Evolutionary conservation across 75 land plant genomes (phyloP), one percentile per base, ranked within the genome.

Genomic region (Selaginella moellendorffii): DNA sequence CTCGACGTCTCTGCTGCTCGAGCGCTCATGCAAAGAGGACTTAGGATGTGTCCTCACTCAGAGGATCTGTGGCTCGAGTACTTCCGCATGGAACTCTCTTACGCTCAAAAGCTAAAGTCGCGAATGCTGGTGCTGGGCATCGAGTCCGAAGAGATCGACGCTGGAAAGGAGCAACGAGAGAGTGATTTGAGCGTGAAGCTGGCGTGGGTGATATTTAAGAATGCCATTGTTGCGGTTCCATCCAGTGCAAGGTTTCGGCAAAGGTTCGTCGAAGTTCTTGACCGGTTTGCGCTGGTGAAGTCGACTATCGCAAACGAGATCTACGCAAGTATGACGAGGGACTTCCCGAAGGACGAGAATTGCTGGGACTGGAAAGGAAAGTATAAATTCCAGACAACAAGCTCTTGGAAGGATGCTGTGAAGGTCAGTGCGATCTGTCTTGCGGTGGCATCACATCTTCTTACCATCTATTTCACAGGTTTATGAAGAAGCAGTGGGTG

Each of bases 351-450:
- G 20, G 76, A 86, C 29, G 91, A 80, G 58, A 54, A 69, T 22
- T 90, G 79, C 69, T 93, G 96, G 96, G 85, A 90, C 63, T 89
- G 96, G 96, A 76, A 76, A 28, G 98, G 87, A 61, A 81, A 80
- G 75, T 67, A 70, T 27, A 73, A 74, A 14, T 5, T 52, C n/a
- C n/a, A 46, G 53, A 51, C 12, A 24, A 65, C 54, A 22, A 46
- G 67, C 21, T 14, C 1, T 1, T 21, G 20, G 25, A 53, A 65
- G 54, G 25, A 42, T 12, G 67, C 67, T 24, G 28, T 65, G 1
- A 22, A 65, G 67, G 67, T 65, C 27, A 51, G 19, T 10, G 24
- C 1, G n/a, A n/a, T n/a, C n/a, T n/a, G n/a, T n/a, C n/a, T n/a
- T n/a, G n/a, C n/a, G n/a, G n/a, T n/a, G n/a, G n/a, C n/a, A n/a